Evolutionary conservation across 1,284 basidiomycete genomes (phyloP), one percentile per base, ranked within the genome.

Genomic region (Ganoderma lingzhi): DNA sequence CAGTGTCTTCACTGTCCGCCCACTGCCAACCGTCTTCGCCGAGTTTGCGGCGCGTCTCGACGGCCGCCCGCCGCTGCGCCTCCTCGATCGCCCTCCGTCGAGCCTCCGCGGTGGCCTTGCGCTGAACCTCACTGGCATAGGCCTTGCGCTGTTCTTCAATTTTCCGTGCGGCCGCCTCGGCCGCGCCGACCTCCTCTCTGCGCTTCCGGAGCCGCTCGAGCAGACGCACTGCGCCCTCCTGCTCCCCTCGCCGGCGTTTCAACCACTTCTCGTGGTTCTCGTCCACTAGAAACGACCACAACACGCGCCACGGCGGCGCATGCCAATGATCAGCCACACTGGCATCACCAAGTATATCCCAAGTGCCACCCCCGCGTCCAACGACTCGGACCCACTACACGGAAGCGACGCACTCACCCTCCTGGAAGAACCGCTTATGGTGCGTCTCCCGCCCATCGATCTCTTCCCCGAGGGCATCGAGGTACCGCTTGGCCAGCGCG

Each of bases 381-480:
- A 41, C 39, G 8, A 32, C 14, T 2, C 32, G 3, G 3, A 23
- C 39, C 6, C 17, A 41, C 59, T 2, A 41, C 39, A 44, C 6
- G 23, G 23, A 23, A 42, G 23, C 23, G 42, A 48, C 12, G 30
- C 9, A 55, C 60, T 23, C 48, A 55, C 51, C 32, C 9, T 9
- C 28, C 41, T 19, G 35, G 62, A 68, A 64, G 58, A 64, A 64
- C 8, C 67, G 58, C 19, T 39, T 35, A 10, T 68, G 63, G 6
- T 68, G 67, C 30, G n/a, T 41, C 48, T 30, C 15, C 32, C 67
- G 62, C 45, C 62, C 67, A 3, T 37, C 23, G 17, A 68, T 68
- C 58, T 68, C 67, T 30, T 44, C 44, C 41, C 17, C 56, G 48
- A 68, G 61, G 10, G 63, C 63, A 0, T 64, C 58, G 35, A 48